Conservation (phyloP, 1,139 yeast species). For the Groenewaldozyma sp. region DNA sequence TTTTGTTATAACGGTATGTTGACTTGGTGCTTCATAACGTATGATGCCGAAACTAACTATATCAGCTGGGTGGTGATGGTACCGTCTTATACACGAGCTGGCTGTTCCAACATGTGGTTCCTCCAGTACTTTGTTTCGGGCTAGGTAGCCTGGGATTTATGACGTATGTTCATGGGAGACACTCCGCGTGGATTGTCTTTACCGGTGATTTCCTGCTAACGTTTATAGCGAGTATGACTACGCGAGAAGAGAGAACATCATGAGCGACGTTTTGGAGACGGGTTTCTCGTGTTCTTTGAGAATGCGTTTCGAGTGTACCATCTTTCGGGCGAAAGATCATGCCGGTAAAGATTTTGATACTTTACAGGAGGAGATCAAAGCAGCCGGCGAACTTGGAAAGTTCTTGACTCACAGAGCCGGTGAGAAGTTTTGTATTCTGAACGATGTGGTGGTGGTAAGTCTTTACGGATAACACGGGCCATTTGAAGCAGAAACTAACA, state of each 20-base stretch:
- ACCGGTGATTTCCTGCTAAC: constrained; percentile 1
- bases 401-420: constrained; percentile 27
- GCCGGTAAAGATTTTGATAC: constrained; percentile 20
- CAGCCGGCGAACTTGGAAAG: constrained; percentile 25
- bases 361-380: constrained; percentile 27
- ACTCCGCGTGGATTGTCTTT: constrained; percentile 7
- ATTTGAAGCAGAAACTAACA: neutral
- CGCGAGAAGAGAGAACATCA: constrained; percentile 41
- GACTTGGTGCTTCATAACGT: too few species aligned
- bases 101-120: constrained; percentile 57
- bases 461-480: neutral
- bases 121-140: constrained; percentile 76
- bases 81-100: constrained; percentile 65
- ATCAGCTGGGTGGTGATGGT: constrained; percentile 73
- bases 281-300: constrained; percentile 64
- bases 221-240: constrained; percentile 51
- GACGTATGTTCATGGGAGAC: constrained; percentile 28
- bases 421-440: constrained; percentile 53
- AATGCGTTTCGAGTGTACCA: constrained; percentile 71
- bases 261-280: constrained; percentile 46
- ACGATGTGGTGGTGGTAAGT: constrained; percentile 56
- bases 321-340: constrained; percentile 35
- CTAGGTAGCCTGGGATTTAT: constrained; percentile 79
- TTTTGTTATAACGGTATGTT: constrained; percentile 34
- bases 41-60: constrained; percentile 2